Evolutionary conservation across 805 yeast genomes (phyloP), one percentile per base, ranked within the genome.

Genomic region (Scheffersomyces stipitis): DNA sequence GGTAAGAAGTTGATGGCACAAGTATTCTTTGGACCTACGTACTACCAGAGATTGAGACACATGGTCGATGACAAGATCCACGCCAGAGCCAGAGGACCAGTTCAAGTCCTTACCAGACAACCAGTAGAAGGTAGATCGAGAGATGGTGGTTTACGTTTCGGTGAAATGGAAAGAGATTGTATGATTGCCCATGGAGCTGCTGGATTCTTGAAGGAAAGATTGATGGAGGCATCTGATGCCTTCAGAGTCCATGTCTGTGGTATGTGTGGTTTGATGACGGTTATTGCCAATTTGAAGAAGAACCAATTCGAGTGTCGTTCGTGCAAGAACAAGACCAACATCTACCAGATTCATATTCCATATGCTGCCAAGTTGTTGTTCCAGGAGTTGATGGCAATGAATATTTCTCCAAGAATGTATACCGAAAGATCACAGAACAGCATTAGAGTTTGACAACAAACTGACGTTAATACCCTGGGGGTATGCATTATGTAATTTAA

Each of bases 131-230:
- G 99, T 81, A 83, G 99, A 67, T 89, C 97, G 13, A 81, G 99
- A 71, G 98, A 93, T 67, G 99, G 99, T 80, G 99, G 99, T 53
- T 75, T 91, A 63, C 87, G 99, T 69, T 90, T 91, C 78, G 99
- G 99, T 58, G 99, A 91, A 68, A 93, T 93, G 99, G 99, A 93
- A 71, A 87, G 99, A 74, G 99, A 93, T 76, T 93, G 99, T 84
- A 91, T 93, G 97, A 93, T 93, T 75, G 99, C 99, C 2, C 98
- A 93, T 62, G 99, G 99, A 64, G 98, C 97, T 10, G 97, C 99
- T 3, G 95, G 97, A 5, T 91, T 93, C 74, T 78, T 93, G 71
- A 89, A 91, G 66, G 99, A 93, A 71, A 79, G 99, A 64, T 74
- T 93, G 63, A 91, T 93, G 97, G 98, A 93, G 66, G 96, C 97